Conservation (phyloP, 805 yeast genomes). For the Suhomyces xylopsoci region DNA sequence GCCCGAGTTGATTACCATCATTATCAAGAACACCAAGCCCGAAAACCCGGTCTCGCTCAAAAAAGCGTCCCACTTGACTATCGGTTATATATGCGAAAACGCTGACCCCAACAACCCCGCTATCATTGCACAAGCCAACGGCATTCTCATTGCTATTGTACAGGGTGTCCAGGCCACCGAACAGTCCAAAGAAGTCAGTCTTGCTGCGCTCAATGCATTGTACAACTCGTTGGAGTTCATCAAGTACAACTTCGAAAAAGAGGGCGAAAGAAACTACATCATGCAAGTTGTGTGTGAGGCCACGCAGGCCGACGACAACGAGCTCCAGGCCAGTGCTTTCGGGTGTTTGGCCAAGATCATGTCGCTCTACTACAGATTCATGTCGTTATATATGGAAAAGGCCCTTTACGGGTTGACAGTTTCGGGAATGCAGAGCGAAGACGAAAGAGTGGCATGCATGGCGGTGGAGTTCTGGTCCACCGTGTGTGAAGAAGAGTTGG, state of each 20-base stretch:
- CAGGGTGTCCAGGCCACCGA: conserved; percentile 92
- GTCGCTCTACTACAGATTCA: conserved; percentile 81
- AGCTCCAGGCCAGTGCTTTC: conserved; percentile 89
- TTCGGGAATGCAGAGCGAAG: conserved; percentile 80
- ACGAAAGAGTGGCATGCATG: conserved; percentile 92
- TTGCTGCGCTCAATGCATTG: conserved; percentile 89
- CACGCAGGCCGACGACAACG: conserved; percentile 81
- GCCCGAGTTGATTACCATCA: conserved; percentile 79
- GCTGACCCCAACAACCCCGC: conserved; percentile 81
- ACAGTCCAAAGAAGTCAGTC: conserved; percentile 68
- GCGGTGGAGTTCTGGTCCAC: conserved; percentile 99
- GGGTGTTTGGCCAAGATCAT: conserved; percentile 92
- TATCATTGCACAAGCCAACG: conserved; percentile 81
- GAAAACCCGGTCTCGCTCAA: conserved; percentile 78
- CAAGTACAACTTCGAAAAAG: conserved; percentile 81
- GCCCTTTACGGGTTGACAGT: conserved; percentile 90
- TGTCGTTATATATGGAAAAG: conserved; percentile 96
- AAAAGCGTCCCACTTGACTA: conserved; percentile 80
- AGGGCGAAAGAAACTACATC: conserved; percentile 92
- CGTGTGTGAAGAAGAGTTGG: conserved; percentile 97
- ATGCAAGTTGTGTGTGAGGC: conserved; percentile 99
- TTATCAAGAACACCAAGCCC: conserved; percentile 81
- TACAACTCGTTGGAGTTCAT: conserved; percentile 90
- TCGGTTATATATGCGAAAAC: conserved; percentile 94
- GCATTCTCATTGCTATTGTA: conserved; percentile 90